Evolutionary conservation across 1,284 basidiomycete species (phyloP), one percentile per base, ranked within the genome.

Genomic region (Moniliophthora roreri): DNA sequence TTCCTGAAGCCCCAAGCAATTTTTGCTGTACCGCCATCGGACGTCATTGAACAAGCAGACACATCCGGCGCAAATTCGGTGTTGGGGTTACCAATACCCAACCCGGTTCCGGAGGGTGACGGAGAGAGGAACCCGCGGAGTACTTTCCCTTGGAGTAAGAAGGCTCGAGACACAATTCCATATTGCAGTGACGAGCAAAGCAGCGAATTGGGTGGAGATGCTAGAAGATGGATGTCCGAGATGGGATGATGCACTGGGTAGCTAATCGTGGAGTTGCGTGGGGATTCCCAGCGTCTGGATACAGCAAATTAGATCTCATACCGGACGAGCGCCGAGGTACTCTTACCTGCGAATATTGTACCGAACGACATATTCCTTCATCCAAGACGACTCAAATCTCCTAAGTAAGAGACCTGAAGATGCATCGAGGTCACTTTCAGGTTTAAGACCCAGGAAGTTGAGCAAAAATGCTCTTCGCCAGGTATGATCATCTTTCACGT

Each of bases 401-500:
- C 84, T 74, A 57, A 91, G 69, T 61, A 90, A 70, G 54, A 88
- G 60, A 60, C 68, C 66, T 60, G 66, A 73, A 15, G 65, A 63
- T 52, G 69, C 69, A 58, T 74, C 69, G 28, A 81, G 68, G 57
- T 82, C 78, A 56, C 67, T 69, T 64, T 89, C 87, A 20, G 86
- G 87, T 6, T 75, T 69, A 47, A 91, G 78, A 40, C 82, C 81
- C 48, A 91, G 69, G 64, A 86, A 88, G 63, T 87, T 85, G 54
- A 76, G 80, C 51, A 83, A 72, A 65, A 91, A 91, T n/a, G 91
- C 91, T n/a, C 80, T 74, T 46, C 82, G 78, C 92, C 92, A 95
- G 28, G 88, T 92, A 60, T 84, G 85, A 56, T 95, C 92, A 62
- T 91, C 81, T 56, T 79, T 79, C 73, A 91, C 73, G 74, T 91